Evolutionary conservation across 2,329 filamentous ascomycete species (phyloP), one percentile per base, ranked within the genome.

Genomic region (Stagonosporopsis rhizophila): DNA sequence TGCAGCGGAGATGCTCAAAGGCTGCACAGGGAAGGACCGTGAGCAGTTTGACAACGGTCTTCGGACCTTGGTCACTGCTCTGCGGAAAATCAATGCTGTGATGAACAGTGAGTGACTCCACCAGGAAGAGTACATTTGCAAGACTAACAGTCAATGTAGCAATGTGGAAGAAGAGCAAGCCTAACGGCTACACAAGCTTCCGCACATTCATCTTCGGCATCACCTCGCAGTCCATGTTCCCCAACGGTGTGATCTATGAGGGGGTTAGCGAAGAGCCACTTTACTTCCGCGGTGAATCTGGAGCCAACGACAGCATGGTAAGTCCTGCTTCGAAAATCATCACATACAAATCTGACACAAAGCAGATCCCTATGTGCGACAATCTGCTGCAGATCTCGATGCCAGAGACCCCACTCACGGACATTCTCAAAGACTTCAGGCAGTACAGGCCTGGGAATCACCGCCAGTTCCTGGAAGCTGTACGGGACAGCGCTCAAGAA

Each of bases 201-300:
- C 89, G 93, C 37, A 58, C 94, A 11, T 97, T 97, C 81, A 97
- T 97, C 79, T 96, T 96, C 72, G 94, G 94, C 67, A 96, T 97
- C 77, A 96, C 92, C 1, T 89, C 86, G 44, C 93, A 97, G 78
- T 89, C 87, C 69, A 96, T 97, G 92, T 97, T 97, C 77, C 93
- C 93, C 8, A 82, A 93, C 61, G 94, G 94, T 8, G 94, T 97
- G 7, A 78, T 96, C 42, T 97, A 97, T 75, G 89, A 96, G 74
- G 92, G 92, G 8, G 85, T 94, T 58, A 88, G 88, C 62, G 86
- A 89, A 57, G 81, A 90, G 72, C 89, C 90, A 4, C 79, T 92
- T 74, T 88, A 85, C 52, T 97, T 97, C 84, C 88, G 94, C 28
- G 94, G 94, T 65, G 94, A 97, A 79, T 92, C 88, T 45, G 94